Percentiles rank a stretch among this genome's conserved stretches.
phyloP scores from a whole-genome alignment of 176 grass and related monocot genomes.

The Microstegium vimineum region DNA sequence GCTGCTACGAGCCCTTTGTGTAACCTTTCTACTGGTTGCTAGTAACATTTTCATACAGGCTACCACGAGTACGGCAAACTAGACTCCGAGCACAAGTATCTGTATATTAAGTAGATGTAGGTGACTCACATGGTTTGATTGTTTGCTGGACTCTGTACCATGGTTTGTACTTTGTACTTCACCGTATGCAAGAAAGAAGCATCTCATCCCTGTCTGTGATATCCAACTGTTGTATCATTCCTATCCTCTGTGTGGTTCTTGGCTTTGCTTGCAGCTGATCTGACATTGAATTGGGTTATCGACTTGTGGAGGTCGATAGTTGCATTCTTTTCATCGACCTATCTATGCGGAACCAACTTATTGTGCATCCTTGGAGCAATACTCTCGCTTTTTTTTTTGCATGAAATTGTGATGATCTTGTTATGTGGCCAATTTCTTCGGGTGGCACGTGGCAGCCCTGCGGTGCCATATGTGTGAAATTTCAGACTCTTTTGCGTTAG shows the following conservation, averaged over 20 bases:
- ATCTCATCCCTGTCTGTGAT: not conserved
- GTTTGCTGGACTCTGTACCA: constrained; percentile 13
- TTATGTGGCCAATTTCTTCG: not conserved
- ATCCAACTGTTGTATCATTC: not conserved
- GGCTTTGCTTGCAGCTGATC: not conserved
- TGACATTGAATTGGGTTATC: not conserved
- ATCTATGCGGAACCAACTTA: not conserved
- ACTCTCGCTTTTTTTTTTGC: not conserved
- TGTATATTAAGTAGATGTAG: constrained; percentile 49
- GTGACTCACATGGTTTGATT: constrained; percentile 8
- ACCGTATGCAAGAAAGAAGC: constrained; percentile 10
- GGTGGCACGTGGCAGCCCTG: not conserved
- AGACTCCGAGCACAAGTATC: constrained; percentile 31
- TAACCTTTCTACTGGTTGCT: constrained; percentile 13
- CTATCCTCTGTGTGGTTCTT: not conserved
- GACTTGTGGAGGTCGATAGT: not conserved
- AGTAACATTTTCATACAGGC: constrained; percentile 13
- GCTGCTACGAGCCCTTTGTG: constrained; percentile 26
- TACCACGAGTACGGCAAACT: constrained; percentile 19
- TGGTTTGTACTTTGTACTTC: constrained; percentile 16
- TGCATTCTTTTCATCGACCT: too few species aligned
- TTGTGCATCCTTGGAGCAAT: not conserved
- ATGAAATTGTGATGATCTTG: not conserved
- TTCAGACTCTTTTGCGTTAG: not conserved
- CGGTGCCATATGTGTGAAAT: not conserved